phyloP scores from a whole-genome alignment of 2,329 filamentous ascomycete species.

The Aspergillus pseudoglaucus region DNA sequence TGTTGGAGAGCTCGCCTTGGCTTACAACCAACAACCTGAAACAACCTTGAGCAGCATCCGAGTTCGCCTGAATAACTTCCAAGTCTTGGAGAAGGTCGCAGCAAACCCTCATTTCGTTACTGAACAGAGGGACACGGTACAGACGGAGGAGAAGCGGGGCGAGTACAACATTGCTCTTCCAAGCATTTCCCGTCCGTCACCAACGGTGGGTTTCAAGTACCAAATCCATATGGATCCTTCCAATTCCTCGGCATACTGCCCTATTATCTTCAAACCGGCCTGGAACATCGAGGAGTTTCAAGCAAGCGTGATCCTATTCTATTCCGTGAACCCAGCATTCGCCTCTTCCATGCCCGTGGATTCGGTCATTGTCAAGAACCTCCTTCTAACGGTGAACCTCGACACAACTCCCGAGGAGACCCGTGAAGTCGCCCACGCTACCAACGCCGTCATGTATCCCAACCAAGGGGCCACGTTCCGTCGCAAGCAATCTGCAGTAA shows the following conservation, averaged over 20 bases:
- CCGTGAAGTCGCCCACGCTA: slow-evolving; percentile 35
- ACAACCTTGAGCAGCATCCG: slow-evolving; percentile 47
- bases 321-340: slow-evolving; percentile 72
- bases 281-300: slow-evolving; percentile 85
- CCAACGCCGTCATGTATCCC: slow-evolving; percentile 41
- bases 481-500: slow-evolving; percentile 40
- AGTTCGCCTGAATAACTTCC: slow-evolving; percentile 82
- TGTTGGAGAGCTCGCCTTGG: slow-evolving; percentile 81
- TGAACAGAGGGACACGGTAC: slow-evolving; percentile 40
- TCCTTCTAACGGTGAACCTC: slow-evolving; percentile 59
- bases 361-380: slow-evolving; percentile 61
- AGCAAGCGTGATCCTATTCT: slow-evolving; percentile 77
- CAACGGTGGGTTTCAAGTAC: slow-evolving; percentile 82
- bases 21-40: slow-evolving; percentile 54
- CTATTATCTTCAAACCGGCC: slow-evolving; percentile 63
- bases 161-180: slow-evolving; percentile 72
- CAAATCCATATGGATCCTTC: slow-evolving; percentile 66
- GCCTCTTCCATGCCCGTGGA: slow-evolving; percentile 33
- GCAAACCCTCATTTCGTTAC: slow-evolving; percentile 88
- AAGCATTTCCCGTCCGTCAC: slow-evolving; percentile 59
- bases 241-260: slow-evolving; percentile 55
- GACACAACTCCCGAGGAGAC: slow-evolving; percentile 35
- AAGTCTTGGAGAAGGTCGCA: slow-evolving; percentile 81
- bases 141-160: slow-evolving; percentile 57
- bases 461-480: slow-evolving; percentile 40